These are phyloP conservation scores for Bretschneidera sinensis DNA, from an alignment of 345 rosid genomes.

Conservation along the genomic window DNA sequence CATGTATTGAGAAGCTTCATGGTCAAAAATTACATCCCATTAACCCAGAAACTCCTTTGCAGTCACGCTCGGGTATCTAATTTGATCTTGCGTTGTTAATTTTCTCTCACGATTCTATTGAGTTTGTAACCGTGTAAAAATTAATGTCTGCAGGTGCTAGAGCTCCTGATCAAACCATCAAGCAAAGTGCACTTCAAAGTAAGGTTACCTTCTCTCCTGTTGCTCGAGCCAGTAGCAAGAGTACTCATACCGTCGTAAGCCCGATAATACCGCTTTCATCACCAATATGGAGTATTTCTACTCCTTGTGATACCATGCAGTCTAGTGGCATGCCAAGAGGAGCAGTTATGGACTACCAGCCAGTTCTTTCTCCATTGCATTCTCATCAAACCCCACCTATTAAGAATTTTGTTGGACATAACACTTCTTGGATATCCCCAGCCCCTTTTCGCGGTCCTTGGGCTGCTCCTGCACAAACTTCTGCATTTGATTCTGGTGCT, in stretches of 20 bases:
- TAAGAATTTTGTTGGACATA: conserved; percentile 59
- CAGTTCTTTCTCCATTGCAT: conserved; percentile 55
- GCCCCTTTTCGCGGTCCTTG: conserved; percentile 63
- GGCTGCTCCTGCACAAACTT: conserved; percentile 61
- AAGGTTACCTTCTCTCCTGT: conserved; percentile 47
- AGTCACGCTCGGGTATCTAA: conserved; percentile 56
- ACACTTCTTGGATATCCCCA: conserved; percentile 68
- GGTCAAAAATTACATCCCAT: conserved; percentile 44
- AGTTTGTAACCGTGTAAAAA: conserved; percentile 13
- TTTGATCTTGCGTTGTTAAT: conserved; percentile 1
- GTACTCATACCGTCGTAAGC: conserved; percentile 40
- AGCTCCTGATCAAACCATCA: conserved; percentile 44
- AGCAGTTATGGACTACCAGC: conserved; percentile 55
- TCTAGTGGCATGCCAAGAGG: conserved; percentile 57
- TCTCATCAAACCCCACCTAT: conserved; percentile 60
- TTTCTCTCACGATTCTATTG: conserved; percentile 2
- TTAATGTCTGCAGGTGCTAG: conserved; percentile 31
- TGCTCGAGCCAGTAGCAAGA: conserved; percentile 51
- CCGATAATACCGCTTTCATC: conserved; percentile 70
- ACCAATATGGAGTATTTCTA: conserved; percentile 72
- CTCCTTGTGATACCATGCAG: conserved; percentile 54
- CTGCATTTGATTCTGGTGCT: conserved; percentile 53
- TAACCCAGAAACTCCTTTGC: conserved; percentile 67
- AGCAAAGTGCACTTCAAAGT: conserved; percentile 39
- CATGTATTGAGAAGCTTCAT: conserved; percentile 50